Percentiles rank a stretch among this genome's conserved stretches.
phyloP scores from a whole-genome alignment of 208 protist species.

The Phytomonas francai region DNA sequence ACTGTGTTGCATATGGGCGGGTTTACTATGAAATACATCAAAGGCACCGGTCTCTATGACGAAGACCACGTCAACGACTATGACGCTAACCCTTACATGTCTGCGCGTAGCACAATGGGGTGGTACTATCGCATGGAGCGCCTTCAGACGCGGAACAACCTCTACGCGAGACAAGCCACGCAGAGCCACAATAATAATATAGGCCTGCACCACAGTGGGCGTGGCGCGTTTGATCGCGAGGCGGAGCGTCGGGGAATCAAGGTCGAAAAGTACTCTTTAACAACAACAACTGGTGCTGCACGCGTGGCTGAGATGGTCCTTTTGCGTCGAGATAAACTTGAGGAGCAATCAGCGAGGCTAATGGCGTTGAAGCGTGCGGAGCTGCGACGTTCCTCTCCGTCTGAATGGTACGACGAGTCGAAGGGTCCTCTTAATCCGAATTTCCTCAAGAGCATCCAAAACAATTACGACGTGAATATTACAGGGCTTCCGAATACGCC shows the following conservation, averaged over 20 bases:
- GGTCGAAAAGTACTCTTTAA: slow-evolving; percentile 81
- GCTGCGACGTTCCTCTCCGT: slow-evolving; percentile 29
- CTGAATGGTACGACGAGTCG: slow-evolving; percentile 79
- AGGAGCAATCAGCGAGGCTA: slow-evolving; percentile 38
- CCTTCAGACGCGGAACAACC: slow-evolving; percentile 50
- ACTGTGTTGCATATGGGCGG: slow-evolving; percentile 18
- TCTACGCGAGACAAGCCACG: slow-evolving; percentile 48
- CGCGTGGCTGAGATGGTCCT: slow-evolving; percentile 83
- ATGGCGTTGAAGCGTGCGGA: slow-evolving; percentile 34
- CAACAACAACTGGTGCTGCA: slow-evolving; percentile 69
- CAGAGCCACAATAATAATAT: slow-evolving; percentile 86
- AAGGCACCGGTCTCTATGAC: slow-evolving; percentile 79
- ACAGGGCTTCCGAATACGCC: slow-evolving; percentile 54
- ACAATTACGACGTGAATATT: slow-evolving; percentile 62
- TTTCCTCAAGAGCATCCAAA: slow-evolving; percentile 73
- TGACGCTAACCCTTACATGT: slow-evolving; percentile 65
- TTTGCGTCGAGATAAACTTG: slow-evolving; percentile 65
- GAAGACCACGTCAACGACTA: slow-evolving; percentile 91
- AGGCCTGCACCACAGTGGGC: slow-evolving; percentile 79
- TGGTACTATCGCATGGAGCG: slow-evolving; percentile 87
- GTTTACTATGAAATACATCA: slow-evolving; percentile 87
- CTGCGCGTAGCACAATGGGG: slow-evolving; percentile 64
- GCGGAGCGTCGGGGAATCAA: slow-evolving; percentile 65
- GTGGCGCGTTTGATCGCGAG: slow-evolving; percentile 83
- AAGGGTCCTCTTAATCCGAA: slow-evolving; percentile 73